Conservation (phyloP, 805 yeast genomes). For the Citeromyces matritensis region DNA sequence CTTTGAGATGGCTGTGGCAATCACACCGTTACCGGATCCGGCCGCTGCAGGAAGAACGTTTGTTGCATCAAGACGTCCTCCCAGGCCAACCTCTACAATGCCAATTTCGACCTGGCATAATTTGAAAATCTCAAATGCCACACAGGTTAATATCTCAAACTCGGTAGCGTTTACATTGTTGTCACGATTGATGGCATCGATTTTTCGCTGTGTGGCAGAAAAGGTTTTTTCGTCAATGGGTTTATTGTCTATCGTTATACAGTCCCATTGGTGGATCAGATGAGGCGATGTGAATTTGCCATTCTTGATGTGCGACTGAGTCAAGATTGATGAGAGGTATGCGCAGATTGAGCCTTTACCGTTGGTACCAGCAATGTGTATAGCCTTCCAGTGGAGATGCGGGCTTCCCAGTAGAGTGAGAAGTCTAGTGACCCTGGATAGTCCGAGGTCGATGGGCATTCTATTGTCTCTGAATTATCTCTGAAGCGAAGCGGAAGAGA, state of each 20-base stretch:
- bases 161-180: slow-evolving; percentile 59
- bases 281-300: slow-evolving; percentile 92
- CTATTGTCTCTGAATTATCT: no score
- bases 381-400: slow-evolving; percentile 41
- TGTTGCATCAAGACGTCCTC: slow-evolving; percentile 84
- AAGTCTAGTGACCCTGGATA: slow-evolving; percentile 30
- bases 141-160: slow-evolving; percentile 75
- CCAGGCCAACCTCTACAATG: slow-evolving; percentile 87
- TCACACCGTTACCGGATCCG: slow-evolving; percentile 18
- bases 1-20: slow-evolving; percentile 66
- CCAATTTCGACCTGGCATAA: slow-evolving; percentile 51
- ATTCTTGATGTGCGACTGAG: slow-evolving; percentile 27
- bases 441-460: slow-evolving; percentile 46
- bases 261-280: slow-evolving; percentile 56
- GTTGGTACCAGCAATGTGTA: slow-evolving; percentile 95
- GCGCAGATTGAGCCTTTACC: slow-evolving; percentile 94
- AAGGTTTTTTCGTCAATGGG: slow-evolving; percentile 37
- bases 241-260: slow-evolving; percentile 48
- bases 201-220: slow-evolving; percentile 21
- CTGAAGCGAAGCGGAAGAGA: no score
- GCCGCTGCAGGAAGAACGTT: slow-evolving; percentile 29
- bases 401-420: slow-evolving; percentile 51
- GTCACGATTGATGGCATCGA: slow-evolving; percentile 22
- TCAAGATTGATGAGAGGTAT: slow-evolving; percentile 53
- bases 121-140: slow-evolving; percentile 67